Evolutionary conservation across 2,329 filamentous ascomycete species (phyloP).

Genomic region (Claviceps sp.): DNA sequence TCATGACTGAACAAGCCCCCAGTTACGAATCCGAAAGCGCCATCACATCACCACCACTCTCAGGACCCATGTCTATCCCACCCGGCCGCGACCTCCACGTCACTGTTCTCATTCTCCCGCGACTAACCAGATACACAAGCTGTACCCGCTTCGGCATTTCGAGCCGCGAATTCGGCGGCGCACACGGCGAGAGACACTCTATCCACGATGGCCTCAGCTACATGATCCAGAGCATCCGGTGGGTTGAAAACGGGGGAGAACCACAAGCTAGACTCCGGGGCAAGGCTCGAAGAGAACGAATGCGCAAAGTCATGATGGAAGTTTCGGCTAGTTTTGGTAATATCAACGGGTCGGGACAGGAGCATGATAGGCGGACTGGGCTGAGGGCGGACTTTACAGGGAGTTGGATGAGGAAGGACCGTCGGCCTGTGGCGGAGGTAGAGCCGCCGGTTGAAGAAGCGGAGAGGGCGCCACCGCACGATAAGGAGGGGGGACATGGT

Average conservation of each 20-base stretch:
- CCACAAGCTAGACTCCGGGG: slow-evolving; percentile 42
- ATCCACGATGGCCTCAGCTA: slow-evolving; percentile 81
- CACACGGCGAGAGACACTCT: slow-evolving; percentile 25
- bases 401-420: slow-evolving; percentile 21
- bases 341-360: slow-evolving; percentile 14
- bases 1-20: slow-evolving; percentile 13
- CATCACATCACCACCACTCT: slow-evolving; percentile 39
- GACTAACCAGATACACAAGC: slow-evolving; percentile 61
- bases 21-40: slow-evolving; percentile 27
- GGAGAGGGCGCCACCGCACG: slow-evolving; percentile 12
- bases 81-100: slow-evolving; percentile 71
- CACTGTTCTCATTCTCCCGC: slow-evolving; percentile 70
- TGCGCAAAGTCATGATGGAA: slow-evolving; percentile 41
- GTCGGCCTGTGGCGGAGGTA: slow-evolving; percentile 7
- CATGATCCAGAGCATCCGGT: slow-evolving; percentile 68
- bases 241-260: slow-evolving; percentile 64
- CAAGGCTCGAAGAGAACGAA: slow-evolving; percentile 41
- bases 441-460: slow-evolving; percentile 9
- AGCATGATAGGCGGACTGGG: slow-evolving; percentile 12
- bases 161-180: slow-evolving; percentile 63
- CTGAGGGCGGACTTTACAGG: slow-evolving; percentile 18
- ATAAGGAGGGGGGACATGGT: slow-evolving; percentile 16
- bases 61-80: slow-evolving; percentile 50
- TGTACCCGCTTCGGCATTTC: slow-evolving; percentile 68
- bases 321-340: slow-evolving; percentile 26